phyloP scores from a whole-genome alignment of 768 basidiomycete species.

The Pisolithus tinctorius region DNA sequence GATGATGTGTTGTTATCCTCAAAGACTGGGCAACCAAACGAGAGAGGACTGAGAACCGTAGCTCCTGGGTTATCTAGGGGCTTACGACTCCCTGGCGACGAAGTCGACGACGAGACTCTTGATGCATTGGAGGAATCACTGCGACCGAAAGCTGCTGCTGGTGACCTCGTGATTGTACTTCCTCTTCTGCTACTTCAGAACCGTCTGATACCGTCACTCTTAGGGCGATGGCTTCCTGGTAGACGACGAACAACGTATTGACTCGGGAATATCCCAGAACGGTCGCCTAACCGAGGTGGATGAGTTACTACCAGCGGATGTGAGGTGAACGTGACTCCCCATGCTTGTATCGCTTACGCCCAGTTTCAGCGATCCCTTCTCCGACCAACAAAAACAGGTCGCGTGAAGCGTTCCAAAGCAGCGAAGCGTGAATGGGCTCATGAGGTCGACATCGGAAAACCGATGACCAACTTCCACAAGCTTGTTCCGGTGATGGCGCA shows the following conservation, averaged over 20 bases:
- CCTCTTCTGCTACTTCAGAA: conserved; percentile 1
- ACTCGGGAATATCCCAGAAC: conserved; percentile 9
- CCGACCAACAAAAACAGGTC: conserved; percentile 43
- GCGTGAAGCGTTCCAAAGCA: conserved; percentile 37
- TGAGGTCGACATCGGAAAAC: conserved; percentile 88
- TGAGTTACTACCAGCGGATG: conserved; percentile 64
- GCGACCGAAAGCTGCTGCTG: background rate
- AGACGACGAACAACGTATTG: conserved; percentile 18
- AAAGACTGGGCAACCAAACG: conserved; percentile 30
- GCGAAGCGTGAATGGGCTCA: conserved; percentile 97
- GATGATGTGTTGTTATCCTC: conserved; percentile 47
- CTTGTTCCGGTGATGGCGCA: conserved; percentile 97
- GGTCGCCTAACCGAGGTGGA: conserved; percentile 53
- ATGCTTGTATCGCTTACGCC: conserved; percentile 5
- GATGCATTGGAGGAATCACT: conserved; percentile 21
- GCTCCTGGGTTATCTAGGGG: conserved; percentile 84
- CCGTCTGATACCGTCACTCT: conserved; percentile 20
- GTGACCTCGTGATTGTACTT: conserved; percentile 12
- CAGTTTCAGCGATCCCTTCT: conserved; percentile 47
- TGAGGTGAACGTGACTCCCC: conserved; percentile 14
- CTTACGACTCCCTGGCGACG: conserved; percentile 60
- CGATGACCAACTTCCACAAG: conserved; percentile 82
- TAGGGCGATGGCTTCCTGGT: conserved; percentile 16
- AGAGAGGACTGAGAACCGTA: conserved; percentile 51
- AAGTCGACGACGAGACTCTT: conserved; percentile 40